Percentiles rank a stretch among this genome's conserved stretches.
phyloP scores from a whole-genome alignment of 192 early-diverging fungal species.

The Dimargaris verticillata region DNA sequence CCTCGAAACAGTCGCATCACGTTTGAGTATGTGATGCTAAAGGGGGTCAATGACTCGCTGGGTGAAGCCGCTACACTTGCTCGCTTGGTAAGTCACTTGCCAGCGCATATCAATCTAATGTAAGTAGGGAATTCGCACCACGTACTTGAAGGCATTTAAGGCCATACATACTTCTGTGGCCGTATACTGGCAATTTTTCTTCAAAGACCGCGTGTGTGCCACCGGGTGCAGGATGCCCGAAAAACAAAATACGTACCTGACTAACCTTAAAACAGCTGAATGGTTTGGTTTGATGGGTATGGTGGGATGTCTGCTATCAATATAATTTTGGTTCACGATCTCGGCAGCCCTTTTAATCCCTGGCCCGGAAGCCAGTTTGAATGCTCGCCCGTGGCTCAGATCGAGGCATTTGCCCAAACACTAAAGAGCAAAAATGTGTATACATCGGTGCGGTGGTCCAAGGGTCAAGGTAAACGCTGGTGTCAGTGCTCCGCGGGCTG shows the following conservation, averaged over 20 bases:
- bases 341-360: slow-evolving; percentile 59
- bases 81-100: slow-evolving; percentile 38
- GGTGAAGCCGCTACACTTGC: slow-evolving; percentile 50
- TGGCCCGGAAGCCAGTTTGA: slow-evolving; percentile 65
- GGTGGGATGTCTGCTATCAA: background rate
- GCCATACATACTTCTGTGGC: background rate
- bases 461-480: slow-evolving; percentile 26
- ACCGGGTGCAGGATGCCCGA: background rate
- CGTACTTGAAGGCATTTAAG: no score
- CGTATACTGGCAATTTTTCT: slow-evolving; percentile 5
- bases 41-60: slow-evolving; percentile 63
- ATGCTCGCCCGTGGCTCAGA: slow-evolving; percentile 33
- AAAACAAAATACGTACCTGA: background rate
- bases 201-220: background rate
- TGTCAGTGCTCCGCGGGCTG: no score
- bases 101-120: slow-evolving; percentile 63
- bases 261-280: background rate
- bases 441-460: slow-evolving; percentile 40
- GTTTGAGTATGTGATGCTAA: slow-evolving; percentile 85
- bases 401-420: slow-evolving; percentile 35
- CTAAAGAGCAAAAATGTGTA: slow-evolving; percentile 32
- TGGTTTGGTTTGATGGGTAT: background rate
- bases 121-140: slow-evolving; percentile 10
- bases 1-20: slow-evolving; percentile 54
- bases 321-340: background rate